Evolutionary conservation across 768 basidiomycete genomes (phyloP).

Genomic region (Kwoniella botswanensis): DNA sequence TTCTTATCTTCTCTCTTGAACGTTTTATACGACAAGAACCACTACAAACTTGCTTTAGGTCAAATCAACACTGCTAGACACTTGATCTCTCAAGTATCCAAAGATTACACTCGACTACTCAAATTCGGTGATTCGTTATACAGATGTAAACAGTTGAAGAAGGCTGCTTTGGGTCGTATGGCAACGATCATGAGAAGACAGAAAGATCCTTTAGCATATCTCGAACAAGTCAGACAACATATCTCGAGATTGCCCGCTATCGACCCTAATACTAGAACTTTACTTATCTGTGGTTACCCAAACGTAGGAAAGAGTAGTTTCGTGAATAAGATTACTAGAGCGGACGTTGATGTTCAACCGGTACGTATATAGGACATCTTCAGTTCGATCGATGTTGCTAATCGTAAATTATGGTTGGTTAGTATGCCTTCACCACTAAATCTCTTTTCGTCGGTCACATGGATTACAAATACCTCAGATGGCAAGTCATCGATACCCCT

Average conservation of each 20-base stretch:
- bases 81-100: constrained; percentile 94
- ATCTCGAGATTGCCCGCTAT: constrained; percentile 97
- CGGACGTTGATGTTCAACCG: constrained; percentile 98
- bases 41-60: constrained; percentile 97
- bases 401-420: not conserved
- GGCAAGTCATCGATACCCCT: constrained; percentile 99
- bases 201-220: constrained; percentile 96
- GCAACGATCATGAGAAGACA: constrained; percentile 98
- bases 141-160: constrained; percentile 97
- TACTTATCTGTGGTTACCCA: constrained; percentile 97
- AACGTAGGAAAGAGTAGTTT: constrained; percentile 99
- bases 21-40: constrained; percentile 99
- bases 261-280: constrained; percentile 96
- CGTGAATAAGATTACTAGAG: constrained; percentile 99
- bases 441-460: constrained; percentile 97
- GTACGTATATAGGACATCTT: constrained; percentile 32
- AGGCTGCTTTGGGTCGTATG: constrained; percentile 97
- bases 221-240: constrained; percentile 99
- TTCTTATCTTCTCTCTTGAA: constrained; percentile 95
- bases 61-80: constrained; percentile 94
- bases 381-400: too few species aligned
- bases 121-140: constrained; percentile 98
- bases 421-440: constrained; percentile 97
- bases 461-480: constrained; percentile 98
- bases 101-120: constrained; percentile 93